phyloP scores from a whole-genome alignment of 441 rosid species.

The Geranium incanum region DNA sequence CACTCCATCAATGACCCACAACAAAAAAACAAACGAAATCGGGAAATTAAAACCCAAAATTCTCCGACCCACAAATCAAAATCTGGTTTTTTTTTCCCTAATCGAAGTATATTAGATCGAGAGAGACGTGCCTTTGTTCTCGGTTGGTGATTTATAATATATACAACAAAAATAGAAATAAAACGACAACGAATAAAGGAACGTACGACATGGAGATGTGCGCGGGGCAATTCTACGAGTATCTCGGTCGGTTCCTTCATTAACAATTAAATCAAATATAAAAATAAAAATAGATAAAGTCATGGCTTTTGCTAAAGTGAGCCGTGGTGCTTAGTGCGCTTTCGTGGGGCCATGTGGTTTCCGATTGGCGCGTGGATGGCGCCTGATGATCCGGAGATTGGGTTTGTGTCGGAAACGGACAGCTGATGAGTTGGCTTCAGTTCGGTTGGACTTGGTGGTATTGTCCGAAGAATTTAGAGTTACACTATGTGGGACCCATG shows the following conservation, averaged over 20 bases:
- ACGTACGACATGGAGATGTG: neutral
- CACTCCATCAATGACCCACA: neutral
- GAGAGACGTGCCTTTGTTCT: neutral
- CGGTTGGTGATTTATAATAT: neutral
- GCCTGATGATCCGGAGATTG: neutral
- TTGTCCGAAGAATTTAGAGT: too few relatives aligned
- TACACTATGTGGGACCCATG: too few relatives aligned
- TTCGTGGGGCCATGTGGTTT: neutral
- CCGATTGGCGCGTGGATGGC: neutral
- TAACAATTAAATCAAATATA: too few relatives aligned
- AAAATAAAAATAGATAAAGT: too few relatives aligned
- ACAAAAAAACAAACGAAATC: neutral
- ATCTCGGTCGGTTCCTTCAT: neutral
- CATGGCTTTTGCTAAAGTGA: neutral
- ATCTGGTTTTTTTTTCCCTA: too few relatives aligned
- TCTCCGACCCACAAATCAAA: too few relatives aligned
- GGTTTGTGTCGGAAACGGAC: neutral
- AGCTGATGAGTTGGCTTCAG: too few relatives aligned
- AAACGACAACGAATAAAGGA: neutral
- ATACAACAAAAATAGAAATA: neutral
- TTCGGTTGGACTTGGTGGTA: too few relatives aligned
- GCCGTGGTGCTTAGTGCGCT: neutral
- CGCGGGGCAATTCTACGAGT: neutral
- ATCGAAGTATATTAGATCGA: too few relatives aligned
- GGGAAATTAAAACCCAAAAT: too few relatives aligned